Percentiles rank a stretch among this genome's conserved stretches.
Conservation (phyloP, 495 filamentous ascomycete species). For the Jackrogersella multiformis region DNA sequence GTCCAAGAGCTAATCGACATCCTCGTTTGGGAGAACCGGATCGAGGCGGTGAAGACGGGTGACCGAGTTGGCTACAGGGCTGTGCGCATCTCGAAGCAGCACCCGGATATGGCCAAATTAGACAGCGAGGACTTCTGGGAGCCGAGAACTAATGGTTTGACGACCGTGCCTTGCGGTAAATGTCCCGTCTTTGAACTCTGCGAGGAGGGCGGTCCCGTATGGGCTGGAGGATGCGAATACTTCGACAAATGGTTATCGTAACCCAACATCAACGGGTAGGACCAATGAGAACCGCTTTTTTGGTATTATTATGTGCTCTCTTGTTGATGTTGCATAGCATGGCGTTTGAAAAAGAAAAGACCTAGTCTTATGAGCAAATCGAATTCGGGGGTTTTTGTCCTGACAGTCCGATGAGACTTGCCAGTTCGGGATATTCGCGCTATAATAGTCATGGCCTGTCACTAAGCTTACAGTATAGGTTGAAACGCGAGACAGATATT, state of each 20-base stretch:
- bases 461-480: neutral
- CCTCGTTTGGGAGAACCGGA: conserved; percentile 82
- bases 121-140: conserved; percentile 57
- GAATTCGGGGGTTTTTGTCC: neutral
- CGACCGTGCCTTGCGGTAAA: conserved; percentile 86
- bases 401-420: neutral
- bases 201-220: conserved; percentile 86
- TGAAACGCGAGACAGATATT: conserved; percentile 12
- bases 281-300: too few relatives aligned
- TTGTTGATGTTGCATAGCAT: conserved; percentile 34
- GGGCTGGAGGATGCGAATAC: conserved; percentile 89
- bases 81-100: conserved; percentile 55
- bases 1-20: conserved; percentile 84
- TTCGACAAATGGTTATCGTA: conserved; percentile 80
- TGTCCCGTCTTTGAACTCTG: conserved; percentile 96
- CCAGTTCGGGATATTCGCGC: neutral
- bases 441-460: neutral
- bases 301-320: neutral
- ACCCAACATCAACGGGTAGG: neutral
- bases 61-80: conserved; percentile 58
- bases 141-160: conserved; percentile 68
- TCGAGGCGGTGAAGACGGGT: conserved; percentile 65
- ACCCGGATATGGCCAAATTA: conserved; percentile 44
- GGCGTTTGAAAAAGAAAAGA: conserved; percentile 30
- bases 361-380: neutral